Evolutionary conservation across 208 protist genomes (phyloP).

Genomic region (Trypanosoma platydactyli): DNA sequence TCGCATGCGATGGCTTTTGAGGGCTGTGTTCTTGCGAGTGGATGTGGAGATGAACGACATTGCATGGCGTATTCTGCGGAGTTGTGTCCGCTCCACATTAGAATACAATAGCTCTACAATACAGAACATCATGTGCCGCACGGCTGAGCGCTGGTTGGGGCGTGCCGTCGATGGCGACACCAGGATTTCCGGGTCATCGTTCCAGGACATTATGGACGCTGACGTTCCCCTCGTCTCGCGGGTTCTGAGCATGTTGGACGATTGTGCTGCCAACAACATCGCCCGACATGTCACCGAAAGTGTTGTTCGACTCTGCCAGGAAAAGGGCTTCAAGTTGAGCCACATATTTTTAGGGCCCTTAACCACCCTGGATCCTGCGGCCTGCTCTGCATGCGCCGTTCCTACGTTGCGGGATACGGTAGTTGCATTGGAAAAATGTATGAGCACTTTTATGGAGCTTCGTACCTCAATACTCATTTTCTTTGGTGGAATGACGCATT

Average conservation of each 20-base stretch:
- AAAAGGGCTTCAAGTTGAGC: slow-evolving; percentile 20
- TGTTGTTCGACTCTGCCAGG: slow-evolving; percentile 18
- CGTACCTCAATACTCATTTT: slow-evolving; percentile 46
- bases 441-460: slow-evolving; percentile 49
- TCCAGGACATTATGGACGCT: background rate
- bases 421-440: slow-evolving; percentile 47
- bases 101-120: slow-evolving; percentile 19
- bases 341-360: slow-evolving; percentile 8
- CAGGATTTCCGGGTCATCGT: background rate
- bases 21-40: slow-evolving; percentile 45
- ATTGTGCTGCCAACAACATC: slow-evolving; percentile 26
- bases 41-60: slow-evolving; percentile 27
- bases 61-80: slow-evolving; percentile 26
- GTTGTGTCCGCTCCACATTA: slow-evolving; percentile 14
- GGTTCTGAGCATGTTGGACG: slow-evolving; percentile 31
- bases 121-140: slow-evolving; percentile 10
- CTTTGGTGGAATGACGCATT: slow-evolving; percentile 51
- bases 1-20: slow-evolving; percentile 50
- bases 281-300: slow-evolving; percentile 13
- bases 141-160: slow-evolving; percentile 8
- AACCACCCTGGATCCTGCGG: background rate
- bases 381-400: background rate
- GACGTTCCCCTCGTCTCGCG: slow-evolving; percentile 22
- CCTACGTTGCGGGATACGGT: slow-evolving; percentile 34
- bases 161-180: background rate